A percentile compares a stretch with the other conserved stretches of the same genome.
These are phyloP conservation scores for Miscanthus sacchariflorus DNA, from an alignment of 202 grass and related monocot species.

Conservation along the genomic window DNA sequence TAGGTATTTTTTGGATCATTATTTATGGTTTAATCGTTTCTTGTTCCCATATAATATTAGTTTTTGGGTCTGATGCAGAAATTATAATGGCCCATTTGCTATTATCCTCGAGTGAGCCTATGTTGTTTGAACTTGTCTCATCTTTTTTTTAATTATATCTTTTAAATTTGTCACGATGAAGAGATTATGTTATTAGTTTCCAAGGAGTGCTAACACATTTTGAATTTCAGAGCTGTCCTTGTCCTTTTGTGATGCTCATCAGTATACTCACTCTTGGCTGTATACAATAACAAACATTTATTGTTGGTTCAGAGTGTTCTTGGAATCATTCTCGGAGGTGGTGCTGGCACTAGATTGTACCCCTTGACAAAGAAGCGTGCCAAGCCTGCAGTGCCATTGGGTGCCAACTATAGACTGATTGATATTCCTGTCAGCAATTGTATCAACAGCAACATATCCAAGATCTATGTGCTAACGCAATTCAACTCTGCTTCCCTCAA, in stretches of 20 bases:
- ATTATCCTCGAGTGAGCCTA: neutral
- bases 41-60: conserved; percentile 11
- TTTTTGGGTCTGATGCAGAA: neutral
- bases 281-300: conserved; percentile 30
- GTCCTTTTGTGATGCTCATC: neutral
- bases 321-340: conserved; percentile 97
- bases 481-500: conserved; percentile 98
- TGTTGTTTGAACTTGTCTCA: neutral
- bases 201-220: neutral
- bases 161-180: neutral
- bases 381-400: conserved; percentile 94
- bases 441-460: conserved; percentile 90
- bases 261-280: neutral
- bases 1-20: conserved; percentile 14
- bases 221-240: neutral
- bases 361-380: conserved; percentile 97
- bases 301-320: conserved; percentile 80
- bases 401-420: conserved; percentile 94
- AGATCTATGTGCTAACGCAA: conserved; percentile 97
- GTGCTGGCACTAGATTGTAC: conserved; percentile 88
- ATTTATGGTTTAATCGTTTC: conserved; percentile 21
- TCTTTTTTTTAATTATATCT: neutral
- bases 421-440: conserved; percentile 99
- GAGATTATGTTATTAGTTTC: neutral
- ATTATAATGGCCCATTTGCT: neutral